Evolutionary conservation across 306 rosid species (phyloP).

Genomic region (Cicer cuneatum): DNA sequence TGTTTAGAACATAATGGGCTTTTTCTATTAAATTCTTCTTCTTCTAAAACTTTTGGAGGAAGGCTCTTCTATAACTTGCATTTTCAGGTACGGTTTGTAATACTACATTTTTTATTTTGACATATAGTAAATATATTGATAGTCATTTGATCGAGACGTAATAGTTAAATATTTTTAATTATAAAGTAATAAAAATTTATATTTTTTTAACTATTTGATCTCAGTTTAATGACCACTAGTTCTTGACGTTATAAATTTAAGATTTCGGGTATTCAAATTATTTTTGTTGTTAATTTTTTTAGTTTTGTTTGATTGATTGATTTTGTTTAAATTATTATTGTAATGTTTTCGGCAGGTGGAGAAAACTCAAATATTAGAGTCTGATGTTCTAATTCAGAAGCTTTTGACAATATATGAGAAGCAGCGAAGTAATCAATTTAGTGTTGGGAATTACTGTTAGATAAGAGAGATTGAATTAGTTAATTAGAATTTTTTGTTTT

Average conservation of each 20-base stretch:
- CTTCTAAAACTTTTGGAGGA: slow-evolving; percentile 59
- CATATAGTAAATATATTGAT: too few relatives aligned
- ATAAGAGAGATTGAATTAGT: too few relatives aligned
- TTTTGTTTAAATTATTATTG: neutral
- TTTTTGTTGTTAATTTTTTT: neutral
- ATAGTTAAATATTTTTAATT: too few relatives aligned
- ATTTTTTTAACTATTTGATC: too few relatives aligned
- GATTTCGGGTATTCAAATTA: too few relatives aligned
- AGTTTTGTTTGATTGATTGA: neutral
- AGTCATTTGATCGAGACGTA: too few relatives aligned
- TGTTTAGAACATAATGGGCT: slow-evolving; percentile 58
- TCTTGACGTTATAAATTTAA: too few relatives aligned
- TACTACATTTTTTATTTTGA: neutral
- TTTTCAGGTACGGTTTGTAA: slow-evolving; percentile 49
- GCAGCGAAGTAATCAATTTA: slow-evolving; percentile 11
- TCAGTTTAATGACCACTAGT: too few relatives aligned
- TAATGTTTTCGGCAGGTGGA: slow-evolving; percentile 44
- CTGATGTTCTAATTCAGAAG: slow-evolving; percentile 40
- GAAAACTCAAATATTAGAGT: slow-evolving; percentile 34
- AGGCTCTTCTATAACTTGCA: slow-evolving; percentile 62
- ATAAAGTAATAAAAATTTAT: too few relatives aligned
- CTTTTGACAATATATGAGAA: slow-evolving; percentile 42
- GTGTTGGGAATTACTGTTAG: neutral
- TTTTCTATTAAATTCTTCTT: slow-evolving; percentile 61
- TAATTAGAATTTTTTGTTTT: too few relatives aligned